Percentiles rank a stretch among this genome's conserved stretches.
phyloP scores from a whole-genome alignment of 331 rosid genomes.

The Dryas integrifolia region DNA sequence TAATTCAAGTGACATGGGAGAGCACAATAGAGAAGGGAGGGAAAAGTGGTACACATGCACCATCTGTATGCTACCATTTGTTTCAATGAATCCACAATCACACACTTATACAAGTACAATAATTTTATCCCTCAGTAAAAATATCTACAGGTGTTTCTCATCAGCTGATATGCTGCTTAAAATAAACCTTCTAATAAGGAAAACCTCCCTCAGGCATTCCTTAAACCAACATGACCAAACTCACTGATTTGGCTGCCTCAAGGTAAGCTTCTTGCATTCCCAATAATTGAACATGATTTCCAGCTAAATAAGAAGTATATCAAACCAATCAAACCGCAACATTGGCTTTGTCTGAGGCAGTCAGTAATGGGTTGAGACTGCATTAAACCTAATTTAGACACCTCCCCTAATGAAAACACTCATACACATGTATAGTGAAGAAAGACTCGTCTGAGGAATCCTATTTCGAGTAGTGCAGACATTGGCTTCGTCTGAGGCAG shows the following conservation, averaged over 20 bases:
- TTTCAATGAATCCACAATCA: background rate
- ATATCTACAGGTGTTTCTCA: background rate
- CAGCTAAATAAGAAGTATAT: background rate
- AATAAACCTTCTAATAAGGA: background rate
- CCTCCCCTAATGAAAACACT: background rate
- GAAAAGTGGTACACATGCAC: background rate
- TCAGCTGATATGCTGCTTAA: background rate
- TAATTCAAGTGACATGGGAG: background rate
- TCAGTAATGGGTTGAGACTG: background rate
- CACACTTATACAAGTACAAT: background rate
- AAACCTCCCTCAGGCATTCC: background rate
- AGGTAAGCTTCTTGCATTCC: background rate
- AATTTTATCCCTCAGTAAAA: background rate
- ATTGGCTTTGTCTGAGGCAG: background rate
- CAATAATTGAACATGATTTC: background rate
- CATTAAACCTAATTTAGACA: background rate
- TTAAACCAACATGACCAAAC: background rate
- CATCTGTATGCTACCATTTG: background rate
- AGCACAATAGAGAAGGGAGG: no score
- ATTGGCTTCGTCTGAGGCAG: background rate
- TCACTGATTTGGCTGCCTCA: background rate
- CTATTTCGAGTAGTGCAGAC: background rate
- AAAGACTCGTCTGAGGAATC: background rate
- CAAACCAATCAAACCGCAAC: background rate
- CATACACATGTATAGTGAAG: background rate